A percentile compares a stretch with the other conserved stretches of the same genome.
Evolutionary conservation across 345 rosid species (phyloP).

Genomic region (Rhizophora apiculata): DNA sequence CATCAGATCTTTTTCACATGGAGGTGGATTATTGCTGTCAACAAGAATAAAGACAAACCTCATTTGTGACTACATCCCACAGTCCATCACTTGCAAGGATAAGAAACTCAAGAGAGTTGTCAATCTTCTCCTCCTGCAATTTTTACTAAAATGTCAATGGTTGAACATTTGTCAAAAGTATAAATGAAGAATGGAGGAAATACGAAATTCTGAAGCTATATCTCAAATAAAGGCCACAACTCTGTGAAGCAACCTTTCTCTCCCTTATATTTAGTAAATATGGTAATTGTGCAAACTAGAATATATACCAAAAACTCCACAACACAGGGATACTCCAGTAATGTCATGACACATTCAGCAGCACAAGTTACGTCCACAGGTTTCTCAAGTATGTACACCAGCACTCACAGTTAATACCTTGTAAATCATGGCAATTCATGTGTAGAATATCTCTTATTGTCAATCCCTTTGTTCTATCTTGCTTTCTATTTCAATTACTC

Average conservation of each 20-base stretch:
- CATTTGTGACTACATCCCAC: constrained; percentile 97
- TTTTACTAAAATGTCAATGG: constrained; percentile 14
- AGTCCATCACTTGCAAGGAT: constrained; percentile 99
- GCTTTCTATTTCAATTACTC: constrained; percentile 1
- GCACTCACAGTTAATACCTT: not conserved
- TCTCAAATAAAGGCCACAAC: not conserved
- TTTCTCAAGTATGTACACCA: not conserved
- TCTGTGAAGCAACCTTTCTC: not conserved
- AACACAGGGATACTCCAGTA: not conserved
- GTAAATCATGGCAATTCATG: not conserved
- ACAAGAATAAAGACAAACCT: constrained; percentile 41
- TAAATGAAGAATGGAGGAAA: not conserved
- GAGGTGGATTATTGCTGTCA: not conserved
- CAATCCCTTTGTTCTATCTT: not conserved
- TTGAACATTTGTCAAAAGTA: not conserved
- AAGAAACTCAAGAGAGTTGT: constrained; percentile 94
- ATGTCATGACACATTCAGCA: not conserved
- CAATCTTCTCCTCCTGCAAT: constrained; percentile 87
- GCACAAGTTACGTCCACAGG: too few relatives aligned
- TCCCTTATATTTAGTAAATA: not conserved
- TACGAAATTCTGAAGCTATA: not conserved
- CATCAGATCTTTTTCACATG: not conserved
- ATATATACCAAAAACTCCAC: not conserved
- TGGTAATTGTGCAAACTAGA: not conserved
- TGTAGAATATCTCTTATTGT: not conserved